phyloP scores from a whole-genome alignment of 2,329 filamentous ascomycete species.

The Mariannaea sp. region DNA sequence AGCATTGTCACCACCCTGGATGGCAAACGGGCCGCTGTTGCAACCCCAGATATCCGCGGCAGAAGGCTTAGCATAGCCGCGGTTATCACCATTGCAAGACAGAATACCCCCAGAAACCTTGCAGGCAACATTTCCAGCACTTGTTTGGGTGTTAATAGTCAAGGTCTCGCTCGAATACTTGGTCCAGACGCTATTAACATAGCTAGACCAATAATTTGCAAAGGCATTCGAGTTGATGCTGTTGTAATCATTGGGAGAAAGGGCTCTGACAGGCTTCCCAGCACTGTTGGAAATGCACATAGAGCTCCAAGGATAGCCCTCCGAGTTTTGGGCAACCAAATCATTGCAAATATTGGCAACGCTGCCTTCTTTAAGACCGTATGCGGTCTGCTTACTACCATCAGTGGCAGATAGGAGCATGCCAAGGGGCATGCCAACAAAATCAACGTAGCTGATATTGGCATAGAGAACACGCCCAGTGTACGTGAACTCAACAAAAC shows the following conservation, averaged over 20 bases:
- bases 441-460: constrained; percentile 55
- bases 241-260: constrained; percentile 51
- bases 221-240: constrained; percentile 44
- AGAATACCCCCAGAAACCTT: constrained; percentile 44
- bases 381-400: constrained; percentile 45
- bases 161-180: constrained; percentile 46
- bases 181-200: constrained; percentile 54
- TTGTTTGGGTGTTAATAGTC: constrained; percentile 50
- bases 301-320: constrained; percentile 50
- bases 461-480: constrained; percentile 48
- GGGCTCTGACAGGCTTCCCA: constrained; percentile 49
- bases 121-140: constrained; percentile 48
- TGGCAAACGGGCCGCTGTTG: constrained; percentile 53
- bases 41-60: constrained; percentile 56
- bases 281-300: constrained; percentile 47
- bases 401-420: constrained; percentile 49
- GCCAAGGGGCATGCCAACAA: constrained; percentile 56
- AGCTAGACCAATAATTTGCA: constrained; percentile 49
- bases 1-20: constrained; percentile 44
- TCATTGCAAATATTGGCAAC: constrained; percentile 49
- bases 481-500: constrained; percentile 56
- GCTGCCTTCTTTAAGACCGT: constrained; percentile 45
- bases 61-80: constrained; percentile 49
- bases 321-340: constrained; percentile 44
- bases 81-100: constrained; percentile 49